These are phyloP conservation scores for Colletotrichum eremochloae DNA, from an alignment of 2,329 filamentous ascomycete genomes.

Conservation along the genomic window DNA sequence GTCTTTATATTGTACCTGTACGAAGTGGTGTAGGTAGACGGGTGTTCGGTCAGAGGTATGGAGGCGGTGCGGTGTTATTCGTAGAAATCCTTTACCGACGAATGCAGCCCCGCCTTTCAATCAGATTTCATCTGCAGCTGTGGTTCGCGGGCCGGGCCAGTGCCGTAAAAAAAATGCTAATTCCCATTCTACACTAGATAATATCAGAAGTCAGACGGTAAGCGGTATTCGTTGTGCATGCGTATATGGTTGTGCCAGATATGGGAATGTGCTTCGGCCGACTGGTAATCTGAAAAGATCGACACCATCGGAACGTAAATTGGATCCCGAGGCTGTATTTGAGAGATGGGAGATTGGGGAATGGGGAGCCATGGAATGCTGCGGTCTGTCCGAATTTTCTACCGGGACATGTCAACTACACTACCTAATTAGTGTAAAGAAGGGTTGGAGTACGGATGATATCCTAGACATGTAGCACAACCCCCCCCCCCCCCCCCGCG, in stretches of 20 bases:
- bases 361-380: neutral
- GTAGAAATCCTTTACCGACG: constrained; percentile 36
- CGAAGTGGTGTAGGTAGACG: constrained; percentile 3
- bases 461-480: neutral
- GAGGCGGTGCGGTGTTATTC: constrained; percentile 28
- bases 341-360: constrained; percentile 4
- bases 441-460: constrained; percentile 2
- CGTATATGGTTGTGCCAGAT: neutral
- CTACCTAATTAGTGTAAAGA: no score
- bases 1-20: neutral
- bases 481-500: no score
- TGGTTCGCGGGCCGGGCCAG: constrained; percentile 40
- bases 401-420: constrained; percentile 8
- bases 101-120: constrained; percentile 26
- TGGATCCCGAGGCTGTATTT: neutral
- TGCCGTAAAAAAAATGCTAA: constrained; percentile 35
- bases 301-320: constrained; percentile 8
- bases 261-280: constrained; percentile 26
- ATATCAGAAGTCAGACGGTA: constrained; percentile 19
- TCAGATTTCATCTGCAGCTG: constrained; percentile 37
- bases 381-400: neutral
- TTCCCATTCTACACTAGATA: constrained; percentile 32
- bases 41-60: constrained; percentile 33
- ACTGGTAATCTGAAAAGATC: constrained; percentile 21
- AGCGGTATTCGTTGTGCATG: neutral